Conservation (phyloP, 2,329 filamentous ascomycete genomes). For the Microdochium trichocladiopsis region DNA sequence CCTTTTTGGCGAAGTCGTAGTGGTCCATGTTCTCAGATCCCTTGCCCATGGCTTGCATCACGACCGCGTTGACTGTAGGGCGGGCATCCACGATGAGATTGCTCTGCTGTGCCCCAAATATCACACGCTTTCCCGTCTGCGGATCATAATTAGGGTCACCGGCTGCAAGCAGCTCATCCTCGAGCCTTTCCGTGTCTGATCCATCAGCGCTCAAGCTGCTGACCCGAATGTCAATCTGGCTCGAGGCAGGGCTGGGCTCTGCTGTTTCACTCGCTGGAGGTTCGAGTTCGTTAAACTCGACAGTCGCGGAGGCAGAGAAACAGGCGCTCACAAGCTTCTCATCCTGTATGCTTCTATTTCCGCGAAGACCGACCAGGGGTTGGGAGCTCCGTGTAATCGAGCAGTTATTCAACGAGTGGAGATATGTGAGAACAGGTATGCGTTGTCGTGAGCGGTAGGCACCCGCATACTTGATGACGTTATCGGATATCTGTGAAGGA, state of each 20-base stretch:
- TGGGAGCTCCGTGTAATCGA: constrained; percentile 94
- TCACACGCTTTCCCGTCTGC: constrained; percentile 52
- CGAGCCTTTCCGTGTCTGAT: constrained; percentile 56
- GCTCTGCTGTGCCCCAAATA: constrained; percentile 88
- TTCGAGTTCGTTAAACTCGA: constrained; percentile 27
- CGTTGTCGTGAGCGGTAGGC: constrained; percentile 82
- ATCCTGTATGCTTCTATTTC: constrained; percentile 90
- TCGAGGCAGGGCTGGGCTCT: constrained; percentile 35
- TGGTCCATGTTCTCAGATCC: constrained; percentile 98
- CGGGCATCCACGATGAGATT: constrained; percentile 96
- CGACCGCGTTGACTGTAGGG: constrained; percentile 87
- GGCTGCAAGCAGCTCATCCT: constrained; percentile 58
- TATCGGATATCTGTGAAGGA: constrained; percentile 88
- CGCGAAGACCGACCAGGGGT: constrained; percentile 76
- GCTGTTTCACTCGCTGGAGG: constrained; percentile 19
- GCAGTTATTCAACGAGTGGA: constrained; percentile 96
- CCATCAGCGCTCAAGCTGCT: constrained; percentile 38
- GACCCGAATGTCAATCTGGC: constrained; percentile 40
- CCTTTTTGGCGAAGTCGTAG: constrained; percentile 86
- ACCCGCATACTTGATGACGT: constrained; percentile 87
- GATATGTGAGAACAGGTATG: constrained; percentile 84
- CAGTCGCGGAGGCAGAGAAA: constrained; percentile 63
- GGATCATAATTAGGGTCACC: constrained; percentile 46
- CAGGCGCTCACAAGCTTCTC: constrained; percentile 90
- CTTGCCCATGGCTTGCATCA: constrained; percentile 87